Evolutionary conservation across 495 filamentous ascomycete species (phyloP).

Genomic region (Neurospora hispaniola): DNA sequence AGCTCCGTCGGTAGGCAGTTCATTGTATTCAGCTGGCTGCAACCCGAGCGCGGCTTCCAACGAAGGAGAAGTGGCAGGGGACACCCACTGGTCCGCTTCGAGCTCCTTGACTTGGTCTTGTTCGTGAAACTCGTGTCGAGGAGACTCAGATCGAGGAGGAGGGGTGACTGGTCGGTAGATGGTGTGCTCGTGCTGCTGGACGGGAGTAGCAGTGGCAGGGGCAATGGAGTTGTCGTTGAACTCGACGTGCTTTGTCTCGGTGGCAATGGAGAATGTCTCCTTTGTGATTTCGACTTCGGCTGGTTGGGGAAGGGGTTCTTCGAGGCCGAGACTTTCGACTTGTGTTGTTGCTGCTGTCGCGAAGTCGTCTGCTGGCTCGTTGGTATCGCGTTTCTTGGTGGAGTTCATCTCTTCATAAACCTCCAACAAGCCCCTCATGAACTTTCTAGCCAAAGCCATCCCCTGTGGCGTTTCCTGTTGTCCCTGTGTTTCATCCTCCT

Average conservation of each 20-base stretch:
- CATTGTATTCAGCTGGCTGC: neutral
- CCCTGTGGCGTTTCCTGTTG: neutral
- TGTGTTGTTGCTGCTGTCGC: neutral
- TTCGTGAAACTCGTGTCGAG: neutral
- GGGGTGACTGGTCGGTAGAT: neutral
- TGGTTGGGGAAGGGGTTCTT: neutral
- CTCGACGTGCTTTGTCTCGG: neutral
- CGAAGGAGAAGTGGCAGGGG: neutral
- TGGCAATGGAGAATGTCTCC: neutral
- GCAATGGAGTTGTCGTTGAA: neutral
- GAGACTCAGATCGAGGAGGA: neutral
- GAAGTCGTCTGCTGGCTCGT: neutral
- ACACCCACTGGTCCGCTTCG: neutral
- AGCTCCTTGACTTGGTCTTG: neutral
- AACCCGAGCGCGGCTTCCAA: neutral
- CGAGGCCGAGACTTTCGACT: neutral
- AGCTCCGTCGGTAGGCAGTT: neutral
- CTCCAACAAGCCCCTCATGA: neutral
- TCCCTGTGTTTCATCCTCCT: neutral
- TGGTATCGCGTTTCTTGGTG: neutral
- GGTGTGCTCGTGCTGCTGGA: neutral
- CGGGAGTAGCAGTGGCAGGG: neutral
- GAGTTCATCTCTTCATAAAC: neutral
- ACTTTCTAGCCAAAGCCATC: neutral
- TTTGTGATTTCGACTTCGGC: neutral